Conservation (phyloP, 1,139 yeast species). For the Scheffersomyces parashehatae region DNA sequence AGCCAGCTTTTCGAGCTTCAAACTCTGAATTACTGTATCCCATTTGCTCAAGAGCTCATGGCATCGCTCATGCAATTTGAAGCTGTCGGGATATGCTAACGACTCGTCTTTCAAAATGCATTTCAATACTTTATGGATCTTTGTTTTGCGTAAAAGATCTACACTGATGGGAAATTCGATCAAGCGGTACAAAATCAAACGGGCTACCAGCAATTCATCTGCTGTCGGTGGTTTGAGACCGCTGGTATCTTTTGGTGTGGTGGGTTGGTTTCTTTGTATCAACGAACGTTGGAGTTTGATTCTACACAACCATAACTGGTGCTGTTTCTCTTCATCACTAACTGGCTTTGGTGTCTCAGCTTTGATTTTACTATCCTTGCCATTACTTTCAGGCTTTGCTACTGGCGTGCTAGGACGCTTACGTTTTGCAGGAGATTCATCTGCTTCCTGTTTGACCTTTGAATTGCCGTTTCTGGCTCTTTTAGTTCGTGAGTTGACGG, state of each 20-base stretch:
- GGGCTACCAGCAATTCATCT: constrained; percentile 55
- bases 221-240: constrained; percentile 45
- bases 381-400: constrained; percentile 3
- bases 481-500: constrained; percentile 4
- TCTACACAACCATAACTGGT: constrained; percentile 50
- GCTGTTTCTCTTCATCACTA: constrained; percentile 42
- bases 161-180: constrained; percentile 54
- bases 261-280: constrained; percentile 46
- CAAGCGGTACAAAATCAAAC: constrained; percentile 53
- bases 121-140: constrained; percentile 54
- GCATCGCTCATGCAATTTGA: constrained; percentile 49
- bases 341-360: constrained; percentile 12
- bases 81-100: constrained; percentile 47
- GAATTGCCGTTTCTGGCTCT: constrained; percentile 8
- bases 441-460: constrained; percentile 2
- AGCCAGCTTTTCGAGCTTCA: constrained; percentile 36
- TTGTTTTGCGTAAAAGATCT: constrained; percentile 53
- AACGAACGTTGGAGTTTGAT: constrained; percentile 47
- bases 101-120: constrained; percentile 45
- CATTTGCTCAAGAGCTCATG: constrained; percentile 45
- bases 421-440: constrained; percentile 3
- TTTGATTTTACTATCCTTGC: constrained; percentile 7
- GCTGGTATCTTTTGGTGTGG: constrained; percentile 35
- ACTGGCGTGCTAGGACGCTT: not conserved
- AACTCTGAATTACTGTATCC: constrained; percentile 37